Evolutionary conservation across 768 basidiomycete species (phyloP).

Genomic region (Lactifluus subvellereus): DNA sequence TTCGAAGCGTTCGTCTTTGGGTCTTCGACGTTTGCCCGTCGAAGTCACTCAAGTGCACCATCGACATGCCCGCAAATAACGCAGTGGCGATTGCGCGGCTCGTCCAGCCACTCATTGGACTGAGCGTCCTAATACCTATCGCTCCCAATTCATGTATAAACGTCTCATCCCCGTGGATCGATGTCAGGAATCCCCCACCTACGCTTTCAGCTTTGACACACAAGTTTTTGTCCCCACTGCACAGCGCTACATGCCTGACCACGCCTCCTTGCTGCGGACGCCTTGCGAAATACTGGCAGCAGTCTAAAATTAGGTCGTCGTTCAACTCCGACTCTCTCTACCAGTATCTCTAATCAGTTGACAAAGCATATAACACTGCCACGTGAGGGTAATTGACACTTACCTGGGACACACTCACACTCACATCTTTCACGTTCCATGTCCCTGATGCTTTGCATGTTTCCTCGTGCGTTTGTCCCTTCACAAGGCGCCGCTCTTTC

Average conservation of each 20-base stretch:
- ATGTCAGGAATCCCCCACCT: slow-evolving; percentile 12
- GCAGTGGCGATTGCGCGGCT: slow-evolving; percentile 49
- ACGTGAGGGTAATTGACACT: slow-evolving; percentile 21
- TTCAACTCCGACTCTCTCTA: slow-evolving; percentile 38
- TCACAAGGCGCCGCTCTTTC: slow-evolving; percentile 49
- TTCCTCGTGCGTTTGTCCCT: slow-evolving; percentile 57
- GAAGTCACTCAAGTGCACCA: slow-evolving; percentile 37
- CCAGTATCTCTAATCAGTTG: neutral
- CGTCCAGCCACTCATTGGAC: slow-evolving; percentile 27
- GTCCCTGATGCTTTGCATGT: slow-evolving; percentile 55
- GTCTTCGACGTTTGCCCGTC: slow-evolving; percentile 25
- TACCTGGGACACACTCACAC: slow-evolving; percentile 37
- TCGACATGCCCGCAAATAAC: slow-evolving; percentile 37
- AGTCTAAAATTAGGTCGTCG: slow-evolving; percentile 71
- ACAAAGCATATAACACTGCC: neutral
- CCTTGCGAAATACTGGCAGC: slow-evolving; percentile 54
- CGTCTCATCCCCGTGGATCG: neutral
- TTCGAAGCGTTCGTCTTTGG: slow-evolving; percentile 25
- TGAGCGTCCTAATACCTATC: slow-evolving; percentile 19
- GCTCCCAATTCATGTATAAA: neutral
- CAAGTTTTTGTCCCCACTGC: slow-evolving; percentile 66
- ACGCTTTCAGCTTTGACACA: slow-evolving; percentile 45
- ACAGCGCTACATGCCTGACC: slow-evolving; percentile 42
- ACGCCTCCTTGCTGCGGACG: slow-evolving; percentile 31
- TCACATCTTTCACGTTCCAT: slow-evolving; percentile 48